Conservation (phyloP, 179 eudicot genomes). For the Beta macrorhiza region DNA sequence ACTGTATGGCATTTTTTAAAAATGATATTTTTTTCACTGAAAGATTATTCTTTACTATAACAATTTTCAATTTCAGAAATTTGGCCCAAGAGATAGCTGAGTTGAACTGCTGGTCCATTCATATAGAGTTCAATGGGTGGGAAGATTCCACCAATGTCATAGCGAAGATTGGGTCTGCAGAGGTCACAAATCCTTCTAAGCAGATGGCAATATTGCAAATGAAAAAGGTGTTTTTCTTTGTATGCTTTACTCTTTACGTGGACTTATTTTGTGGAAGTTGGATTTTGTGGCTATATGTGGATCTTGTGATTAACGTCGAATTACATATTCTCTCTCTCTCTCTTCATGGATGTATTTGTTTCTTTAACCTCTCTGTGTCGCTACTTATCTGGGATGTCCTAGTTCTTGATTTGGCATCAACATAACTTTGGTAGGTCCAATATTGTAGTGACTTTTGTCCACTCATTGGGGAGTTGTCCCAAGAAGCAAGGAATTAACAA, state of each 20-base stretch:
- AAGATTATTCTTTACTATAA: background rate
- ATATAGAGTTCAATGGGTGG: conserved; percentile 60
- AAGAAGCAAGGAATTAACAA: no score
- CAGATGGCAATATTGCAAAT: conserved; percentile 44
- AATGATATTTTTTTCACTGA: no score
- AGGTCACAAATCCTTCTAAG: conserved; percentile 49
- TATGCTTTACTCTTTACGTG: background rate
- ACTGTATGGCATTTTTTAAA: background rate
- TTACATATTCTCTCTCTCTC: background rate
- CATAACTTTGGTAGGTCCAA: background rate
- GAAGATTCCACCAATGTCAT: conserved; percentile 59
- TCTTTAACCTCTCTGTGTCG: background rate
- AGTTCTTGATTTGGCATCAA: background rate
- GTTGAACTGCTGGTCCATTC: conserved; percentile 39
- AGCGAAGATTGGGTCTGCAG: conserved; percentile 49
- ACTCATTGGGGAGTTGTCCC: no score
- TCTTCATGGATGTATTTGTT: background rate
- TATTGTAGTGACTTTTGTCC: no score
- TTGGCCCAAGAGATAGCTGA: conserved; percentile 52
- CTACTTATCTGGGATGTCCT: background rate
- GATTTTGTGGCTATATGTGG: background rate
- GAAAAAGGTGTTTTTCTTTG: conserved; percentile 48
- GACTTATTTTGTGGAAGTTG: background rate
- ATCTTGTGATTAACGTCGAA: background rate
- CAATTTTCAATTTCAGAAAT: conserved; percentile 39